A percentile compares a stretch with the other conserved stretches of the same genome.
Evolutionary conservation across 495 filamentous ascomycete species (phyloP).

Genomic region (Podospora sp.): DNA sequence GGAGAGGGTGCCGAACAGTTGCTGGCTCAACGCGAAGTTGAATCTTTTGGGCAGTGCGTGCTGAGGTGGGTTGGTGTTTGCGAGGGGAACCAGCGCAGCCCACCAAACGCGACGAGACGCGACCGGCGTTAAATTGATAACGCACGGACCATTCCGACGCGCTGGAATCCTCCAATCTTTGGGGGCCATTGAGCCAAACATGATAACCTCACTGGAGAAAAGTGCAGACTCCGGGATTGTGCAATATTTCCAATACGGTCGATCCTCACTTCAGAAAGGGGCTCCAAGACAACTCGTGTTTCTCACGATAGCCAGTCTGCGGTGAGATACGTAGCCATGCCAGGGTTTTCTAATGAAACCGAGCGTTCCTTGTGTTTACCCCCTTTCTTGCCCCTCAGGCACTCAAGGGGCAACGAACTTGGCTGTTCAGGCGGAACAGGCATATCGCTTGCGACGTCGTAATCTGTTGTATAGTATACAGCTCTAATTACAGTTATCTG

Average conservation of each 20-base stretch:
- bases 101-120: conserved; percentile 33
- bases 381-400: not conserved
- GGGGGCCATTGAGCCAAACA: not conserved
- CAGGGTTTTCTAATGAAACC: no score
- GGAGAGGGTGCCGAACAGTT: not conserved
- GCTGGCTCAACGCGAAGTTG: conserved; percentile 1
- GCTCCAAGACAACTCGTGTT: no score
- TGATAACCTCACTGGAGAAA: no score
- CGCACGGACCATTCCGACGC: conserved; percentile 15
- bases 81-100: conserved; percentile 18
- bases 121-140: conserved; percentile 34
- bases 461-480: not conserved
- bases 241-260: no score
- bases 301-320: no score
- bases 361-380: no score
- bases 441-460: not conserved
- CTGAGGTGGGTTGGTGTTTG: conserved; percentile 18
- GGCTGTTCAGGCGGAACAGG: not conserved
- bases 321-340: no score
- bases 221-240: no score
- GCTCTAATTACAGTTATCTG: conserved; percentile 13
- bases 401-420: no score
- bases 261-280: no score
- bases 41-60: conserved; percentile 15
- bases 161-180: not conserved